Evolutionary conservation across 352 stramenopile species (phyloP), one percentile per base, ranked within the genome.

Genomic region (Globisporangium okanoganense): DNA sequence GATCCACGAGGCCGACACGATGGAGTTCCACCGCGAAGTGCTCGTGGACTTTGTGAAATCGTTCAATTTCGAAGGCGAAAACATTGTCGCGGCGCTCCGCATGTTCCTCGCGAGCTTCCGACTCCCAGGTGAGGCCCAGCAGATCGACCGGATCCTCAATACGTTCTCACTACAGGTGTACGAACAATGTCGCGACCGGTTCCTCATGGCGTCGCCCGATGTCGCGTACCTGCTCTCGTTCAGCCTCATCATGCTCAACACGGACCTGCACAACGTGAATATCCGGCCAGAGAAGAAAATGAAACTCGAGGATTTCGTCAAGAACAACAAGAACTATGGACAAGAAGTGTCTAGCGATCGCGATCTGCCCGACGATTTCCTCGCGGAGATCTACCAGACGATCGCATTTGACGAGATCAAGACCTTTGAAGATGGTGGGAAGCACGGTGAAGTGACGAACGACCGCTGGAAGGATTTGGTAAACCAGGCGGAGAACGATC

Each of bases 201-300:
- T 79, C 56, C 65, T 96, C 31, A 90, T 97, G 73, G 81, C 87
- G 24, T 95, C 86, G 2, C 66, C 86, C 5, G 89, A 97, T 45
- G 88, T 97, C n/a, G 85, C 89, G 3, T 97, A 96, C 68, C 60
- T 97, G 54, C 67, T 97, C 1, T 94, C 80, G 13, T 97, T 97
- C 65, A 94, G 82, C 52, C 62, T 96, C 54, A 96, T 96, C 59
- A 95, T 96, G 85, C 73, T 95, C 5, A 95, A 95, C 58, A 93
- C 86, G 25, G 88, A 96, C 70, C 56, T 94, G 8, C 86, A 95
- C 63, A 95, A 96, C 61, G 60, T 82, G 16, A 96, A 95, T 52
- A 94, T 96, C 52, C 73, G 77, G 5, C 60, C 68, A 0, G 86
- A 96, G 49, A 90, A 90, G 62, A 94, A 94, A 51, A 97, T 96